phyloP scores from a whole-genome alignment of 2,329 filamentous ascomycete species.

The Fonsecaea pedrosoi region DNA sequence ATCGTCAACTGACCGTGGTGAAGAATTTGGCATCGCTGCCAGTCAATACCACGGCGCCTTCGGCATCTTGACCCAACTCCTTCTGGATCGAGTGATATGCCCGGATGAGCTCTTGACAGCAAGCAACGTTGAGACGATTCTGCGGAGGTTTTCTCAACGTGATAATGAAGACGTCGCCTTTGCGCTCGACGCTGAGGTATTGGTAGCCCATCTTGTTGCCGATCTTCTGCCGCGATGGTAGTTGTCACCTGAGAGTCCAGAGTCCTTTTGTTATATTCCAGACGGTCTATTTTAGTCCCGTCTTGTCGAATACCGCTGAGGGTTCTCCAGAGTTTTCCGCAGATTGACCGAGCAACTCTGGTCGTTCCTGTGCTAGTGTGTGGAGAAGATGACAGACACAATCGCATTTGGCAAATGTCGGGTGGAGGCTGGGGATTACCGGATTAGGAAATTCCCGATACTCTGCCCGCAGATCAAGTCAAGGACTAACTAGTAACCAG shows the following conservation, averaged over 20 bases:
- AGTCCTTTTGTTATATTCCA: neutral
- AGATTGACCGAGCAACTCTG: neutral
- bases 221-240: too few relatives aligned
- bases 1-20: constrained; percentile 41
- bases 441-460: neutral
- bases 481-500: too few relatives aligned
- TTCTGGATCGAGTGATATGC: constrained; percentile 53
- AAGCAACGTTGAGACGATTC: constrained; percentile 59
- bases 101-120: constrained; percentile 60
- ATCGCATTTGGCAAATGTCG: neutral
- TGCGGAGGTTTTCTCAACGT: constrained; percentile 62
- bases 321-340: neutral
- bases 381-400: neutral
- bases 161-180: constrained; percentile 55
- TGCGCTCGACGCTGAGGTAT: constrained; percentile 9
- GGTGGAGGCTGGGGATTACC: neutral
- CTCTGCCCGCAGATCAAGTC: neutral
- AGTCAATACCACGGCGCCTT: constrained; percentile 60
- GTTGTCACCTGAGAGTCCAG: neutral
- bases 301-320: neutral
- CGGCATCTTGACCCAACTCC: constrained; percentile 53
- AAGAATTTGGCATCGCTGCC: constrained; percentile 53
- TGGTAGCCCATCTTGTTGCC: constrained; percentile 10
- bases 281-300: neutral
- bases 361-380: neutral